phyloP scores from a whole-genome alignment of 345 rosid species.

The Noccaea bulbosa region DNA sequence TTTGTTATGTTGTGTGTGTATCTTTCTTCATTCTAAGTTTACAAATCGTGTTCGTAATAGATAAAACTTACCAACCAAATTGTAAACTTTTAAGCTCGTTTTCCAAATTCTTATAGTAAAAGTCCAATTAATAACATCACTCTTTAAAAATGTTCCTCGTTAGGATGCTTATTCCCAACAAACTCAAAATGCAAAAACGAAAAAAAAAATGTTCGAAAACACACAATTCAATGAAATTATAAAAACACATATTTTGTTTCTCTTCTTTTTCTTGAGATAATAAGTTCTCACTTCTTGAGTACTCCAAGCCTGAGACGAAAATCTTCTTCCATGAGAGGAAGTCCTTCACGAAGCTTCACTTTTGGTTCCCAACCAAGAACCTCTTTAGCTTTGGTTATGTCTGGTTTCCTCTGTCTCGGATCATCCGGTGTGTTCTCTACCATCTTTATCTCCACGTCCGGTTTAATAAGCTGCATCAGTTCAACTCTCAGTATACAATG shows the following conservation, averaged over 20 bases:
- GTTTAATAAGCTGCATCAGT: slow-evolving; percentile 70
- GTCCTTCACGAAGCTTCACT: slow-evolving; percentile 83
- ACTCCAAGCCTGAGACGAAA: slow-evolving; percentile 79
- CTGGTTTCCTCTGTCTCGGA: slow-evolving; percentile 94
- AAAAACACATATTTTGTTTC: neutral
- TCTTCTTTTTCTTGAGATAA: neutral
- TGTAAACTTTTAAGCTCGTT: too few relatives aligned
- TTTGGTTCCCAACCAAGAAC: slow-evolving; percentile 92
- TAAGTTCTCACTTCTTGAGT: slow-evolving; percentile 46
- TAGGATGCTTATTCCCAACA: slow-evolving; percentile 27
- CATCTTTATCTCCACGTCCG: slow-evolving; percentile 61
- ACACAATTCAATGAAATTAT: slow-evolving; percentile 9
- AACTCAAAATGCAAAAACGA: slow-evolving; percentile 14
- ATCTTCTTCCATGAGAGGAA: slow-evolving; percentile 95
- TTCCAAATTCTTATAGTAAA: slow-evolving; percentile 8
- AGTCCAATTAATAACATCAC: neutral
- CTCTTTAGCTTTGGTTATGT: slow-evolving; percentile 78
- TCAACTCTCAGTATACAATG: neutral
- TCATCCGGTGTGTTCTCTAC: slow-evolving; percentile 97
- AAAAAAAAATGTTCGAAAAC: neutral
- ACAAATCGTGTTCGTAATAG: too few relatives aligned
- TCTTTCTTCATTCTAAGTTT: too few relatives aligned
- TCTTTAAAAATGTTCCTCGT: slow-evolving; percentile 11
- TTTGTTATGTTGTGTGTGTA: neutral
- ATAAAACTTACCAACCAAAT: too few relatives aligned